Conservation (phyloP, 1,284 basidiomycete genomes). For the Grifola frondosa region DNA sequence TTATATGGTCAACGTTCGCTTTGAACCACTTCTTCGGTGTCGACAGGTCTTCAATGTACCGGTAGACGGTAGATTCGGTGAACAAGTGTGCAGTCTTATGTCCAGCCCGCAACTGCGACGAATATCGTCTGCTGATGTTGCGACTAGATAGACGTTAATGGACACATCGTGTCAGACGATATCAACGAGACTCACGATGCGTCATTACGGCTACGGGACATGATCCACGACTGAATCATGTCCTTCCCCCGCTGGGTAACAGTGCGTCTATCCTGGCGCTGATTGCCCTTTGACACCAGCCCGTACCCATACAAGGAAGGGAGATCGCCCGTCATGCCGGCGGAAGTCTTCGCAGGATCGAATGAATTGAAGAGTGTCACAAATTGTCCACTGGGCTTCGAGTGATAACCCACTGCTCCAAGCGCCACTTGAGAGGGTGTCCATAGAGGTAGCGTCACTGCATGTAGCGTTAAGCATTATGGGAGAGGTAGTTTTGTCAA, state of each 20-base stretch:
- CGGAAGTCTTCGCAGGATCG: conserved; percentile 42
- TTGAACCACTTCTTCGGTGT: conserved; percentile 72
- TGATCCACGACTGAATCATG: conserved; percentile 52
- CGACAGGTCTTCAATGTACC: conserved; percentile 59
- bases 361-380: conserved; percentile 69
- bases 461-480: not conserved
- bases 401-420: conserved; percentile 72
- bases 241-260: conserved; percentile 56
- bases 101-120: conserved; percentile 59
- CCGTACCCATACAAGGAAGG: conserved; percentile 59
- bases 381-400: conserved; percentile 61
- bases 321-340: conserved; percentile 34
- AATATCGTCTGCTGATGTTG: conserved; percentile 51
- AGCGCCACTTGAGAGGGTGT: conserved; percentile 56
- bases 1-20: conserved; percentile 61
- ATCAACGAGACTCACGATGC: conserved; percentile 32
- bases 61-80: conserved; percentile 66
- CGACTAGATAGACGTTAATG: conserved; percentile 34
- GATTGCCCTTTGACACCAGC: conserved; percentile 42
- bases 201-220: conserved; percentile 39
- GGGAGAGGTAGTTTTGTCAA: not conserved
- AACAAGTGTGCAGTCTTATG: conserved; percentile 67
- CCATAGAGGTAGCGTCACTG: conserved; percentile 75
- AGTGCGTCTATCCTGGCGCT: conserved; percentile 52
- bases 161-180: conserved; percentile 5